Percentiles rank a stretch among this genome's conserved stretches.
Conservation (phyloP, 1,284 basidiomycete species). For the Ceratobasidium theobromae region DNA sequence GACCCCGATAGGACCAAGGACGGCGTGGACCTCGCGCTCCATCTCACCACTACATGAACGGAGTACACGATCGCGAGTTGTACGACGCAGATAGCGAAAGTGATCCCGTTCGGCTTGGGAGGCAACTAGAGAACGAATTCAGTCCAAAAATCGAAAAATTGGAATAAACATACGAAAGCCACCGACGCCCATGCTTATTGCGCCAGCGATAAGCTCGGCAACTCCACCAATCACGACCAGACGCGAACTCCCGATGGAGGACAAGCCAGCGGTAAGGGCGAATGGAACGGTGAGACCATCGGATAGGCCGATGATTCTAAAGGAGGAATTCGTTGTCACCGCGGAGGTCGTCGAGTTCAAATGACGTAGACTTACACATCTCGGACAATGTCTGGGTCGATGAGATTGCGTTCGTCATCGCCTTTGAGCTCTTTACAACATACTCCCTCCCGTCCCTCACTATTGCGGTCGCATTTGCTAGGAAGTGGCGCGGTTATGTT, state of each 20-base stretch:
- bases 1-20: slow-evolving; percentile 87
- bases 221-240: slow-evolving; percentile 90
- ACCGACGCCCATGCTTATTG: slow-evolving; percentile 94
- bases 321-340: not conserved
- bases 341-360: not conserved
- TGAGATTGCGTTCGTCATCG: slow-evolving; percentile 72
- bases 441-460: slow-evolving; percentile 49
- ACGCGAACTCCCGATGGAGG: slow-evolving; percentile 83
- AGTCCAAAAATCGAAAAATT: not conserved
- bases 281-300: slow-evolving; percentile 97
- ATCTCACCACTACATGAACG: slow-evolving; percentile 91
- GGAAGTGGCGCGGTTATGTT: slow-evolving; percentile 34
- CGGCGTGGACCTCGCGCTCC: slow-evolving; percentile 88
- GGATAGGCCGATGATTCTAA: slow-evolving; percentile 87
- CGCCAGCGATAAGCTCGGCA: slow-evolving; percentile 92
- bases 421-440: slow-evolving; percentile 82
- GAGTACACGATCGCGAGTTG: slow-evolving; percentile 78
- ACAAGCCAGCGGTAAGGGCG: slow-evolving; percentile 85
- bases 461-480: slow-evolving; percentile 59
- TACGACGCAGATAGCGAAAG: slow-evolving; percentile 77
- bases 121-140: slow-evolving; percentile 54
- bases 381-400: slow-evolving; percentile 83
- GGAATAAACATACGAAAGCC: slow-evolving; percentile 64
- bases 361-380: slow-evolving; percentile 61
- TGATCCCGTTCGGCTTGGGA: slow-evolving; percentile 96